phyloP scores from a whole-genome alignment of 129 eudicot genomes.

The Escallonia rubra region DNA sequence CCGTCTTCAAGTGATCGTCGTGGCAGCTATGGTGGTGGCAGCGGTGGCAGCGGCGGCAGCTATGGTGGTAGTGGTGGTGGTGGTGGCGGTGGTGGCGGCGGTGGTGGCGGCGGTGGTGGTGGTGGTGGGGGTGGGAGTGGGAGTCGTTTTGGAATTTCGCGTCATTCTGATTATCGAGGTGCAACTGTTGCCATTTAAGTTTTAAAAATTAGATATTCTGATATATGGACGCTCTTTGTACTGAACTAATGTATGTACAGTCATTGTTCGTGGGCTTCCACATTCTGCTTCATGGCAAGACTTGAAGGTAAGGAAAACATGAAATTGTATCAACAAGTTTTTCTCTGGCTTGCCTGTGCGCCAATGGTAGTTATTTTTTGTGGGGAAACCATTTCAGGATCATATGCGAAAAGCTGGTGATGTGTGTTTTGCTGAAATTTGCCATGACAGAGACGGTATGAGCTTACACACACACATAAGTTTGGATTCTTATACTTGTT shows the following conservation, averaged over 20 bases:
- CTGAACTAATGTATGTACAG: constrained; percentile 20
- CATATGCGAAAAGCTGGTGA: constrained; percentile 99
- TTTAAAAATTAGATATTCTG: neutral
- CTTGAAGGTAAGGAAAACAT: constrained; percentile 53
- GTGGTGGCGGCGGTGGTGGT: constrained; percentile 35
- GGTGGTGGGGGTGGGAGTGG: constrained; percentile 4
- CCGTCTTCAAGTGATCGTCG: constrained; percentile 66
- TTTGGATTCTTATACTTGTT: too few relatives aligned
- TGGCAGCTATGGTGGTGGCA: constrained; percentile 54
- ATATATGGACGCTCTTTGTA: neutral
- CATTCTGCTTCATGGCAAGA: constrained; percentile 99
- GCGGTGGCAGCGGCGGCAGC: constrained; percentile 42
- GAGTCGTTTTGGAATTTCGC: constrained; percentile 74
- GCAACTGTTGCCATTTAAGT: neutral
- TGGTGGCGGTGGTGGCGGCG: constrained; percentile 3
- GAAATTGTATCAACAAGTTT: neutral
- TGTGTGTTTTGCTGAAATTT: constrained; percentile 97
- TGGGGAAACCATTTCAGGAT: constrained; percentile 43
- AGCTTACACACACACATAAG: neutral
- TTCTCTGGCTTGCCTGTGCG: neutral
- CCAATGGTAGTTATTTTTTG: neutral
- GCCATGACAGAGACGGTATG: constrained; percentile 79
- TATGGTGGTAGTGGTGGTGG: neutral
- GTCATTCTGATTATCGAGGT: constrained; percentile 93
- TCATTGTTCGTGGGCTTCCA: constrained; percentile 90